Evolutionary conservation across 2,329 filamentous ascomycete genomes (phyloP).

Genomic region (Fusarium abutilonis): DNA sequence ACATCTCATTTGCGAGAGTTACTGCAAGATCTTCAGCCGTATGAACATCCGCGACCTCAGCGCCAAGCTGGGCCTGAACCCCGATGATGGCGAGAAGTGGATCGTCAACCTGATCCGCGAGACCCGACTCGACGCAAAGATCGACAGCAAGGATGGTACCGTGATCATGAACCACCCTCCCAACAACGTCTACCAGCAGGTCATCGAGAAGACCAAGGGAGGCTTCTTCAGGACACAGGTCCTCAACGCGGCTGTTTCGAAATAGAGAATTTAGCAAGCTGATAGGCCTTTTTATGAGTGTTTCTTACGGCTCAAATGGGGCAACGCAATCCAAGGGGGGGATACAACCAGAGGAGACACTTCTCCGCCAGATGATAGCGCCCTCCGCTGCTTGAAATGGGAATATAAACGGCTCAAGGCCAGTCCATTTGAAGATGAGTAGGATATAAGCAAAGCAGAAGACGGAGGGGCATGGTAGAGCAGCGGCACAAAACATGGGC

Average conservation of each 20-base stretch:
- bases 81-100: conserved; percentile 99
- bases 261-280: conserved; percentile 50
- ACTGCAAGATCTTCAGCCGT: conserved; percentile 99
- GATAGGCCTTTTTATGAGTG: conserved; percentile 31
- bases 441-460: conserved; percentile 28
- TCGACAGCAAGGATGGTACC: conserved; percentile 98
- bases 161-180: conserved; percentile 99
- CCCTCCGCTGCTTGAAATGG: conserved; percentile 38
- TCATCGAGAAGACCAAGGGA: conserved; percentile 98
- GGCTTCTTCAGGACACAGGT: conserved; percentile 99
- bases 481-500: conserved; percentile 29
- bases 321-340: conserved; percentile 34
- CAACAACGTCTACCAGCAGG: conserved; percentile 98
- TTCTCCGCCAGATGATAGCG: conserved; percentile 26
- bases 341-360: conserved; percentile 10
- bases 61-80: conserved; percentile 86
- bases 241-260: conserved; percentile 73
- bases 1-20: conserved; percentile 97
- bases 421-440: conserved; percentile 12
- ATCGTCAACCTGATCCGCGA: conserved; percentile 99
- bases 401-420: conserved; percentile 7
- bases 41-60: conserved; percentile 99
- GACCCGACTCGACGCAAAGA: conserved; percentile 97
- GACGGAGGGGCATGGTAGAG: conserved; percentile 29
- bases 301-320: conserved; percentile 40